phyloP scores from a whole-genome alignment of 805 yeast genomes.

The Candida arabinofermentans region DNA sequence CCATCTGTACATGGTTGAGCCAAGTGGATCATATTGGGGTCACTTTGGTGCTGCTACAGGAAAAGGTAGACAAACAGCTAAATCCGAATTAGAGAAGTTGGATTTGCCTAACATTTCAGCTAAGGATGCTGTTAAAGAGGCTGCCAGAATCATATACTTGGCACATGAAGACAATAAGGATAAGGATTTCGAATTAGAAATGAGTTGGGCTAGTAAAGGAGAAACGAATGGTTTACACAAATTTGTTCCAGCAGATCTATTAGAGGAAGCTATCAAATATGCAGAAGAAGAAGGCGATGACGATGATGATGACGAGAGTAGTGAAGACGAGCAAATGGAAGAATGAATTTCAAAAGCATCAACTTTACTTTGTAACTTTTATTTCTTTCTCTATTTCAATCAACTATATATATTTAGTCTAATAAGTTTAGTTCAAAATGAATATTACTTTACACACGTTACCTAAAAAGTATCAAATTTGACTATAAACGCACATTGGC shows the following conservation, averaged over 20 bases:
- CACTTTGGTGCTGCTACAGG: slow-evolving; percentile 97
- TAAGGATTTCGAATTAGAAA: slow-evolving; percentile 92
- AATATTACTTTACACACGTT: no score
- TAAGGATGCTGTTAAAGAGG: slow-evolving; percentile 84
- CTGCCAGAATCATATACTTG: slow-evolving; percentile 86
- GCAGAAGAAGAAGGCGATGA: slow-evolving; percentile 83
- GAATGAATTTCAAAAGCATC: slow-evolving; percentile 11
- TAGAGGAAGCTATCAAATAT: slow-evolving; percentile 76
- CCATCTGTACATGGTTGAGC: slow-evolving; percentile 94
- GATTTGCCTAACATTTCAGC: slow-evolving; percentile 66
- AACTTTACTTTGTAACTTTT: neutral
- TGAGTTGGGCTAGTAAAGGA: slow-evolving; percentile 77
- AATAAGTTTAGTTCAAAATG: no score
- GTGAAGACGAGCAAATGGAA: slow-evolving; percentile 33
- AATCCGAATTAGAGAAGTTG: slow-evolving; percentile 91
- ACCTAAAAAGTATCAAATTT: no score
- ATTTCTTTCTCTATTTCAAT: no score
- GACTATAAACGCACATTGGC: no score
- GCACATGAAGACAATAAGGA: slow-evolving; percentile 99
- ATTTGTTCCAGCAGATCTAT: slow-evolving; percentile 72
- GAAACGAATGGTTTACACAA: slow-evolving; percentile 81
- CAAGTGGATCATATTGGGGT: slow-evolving; percentile 97
- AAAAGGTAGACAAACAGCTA: slow-evolving; percentile 97
- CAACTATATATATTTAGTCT: no score
- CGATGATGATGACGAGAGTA: slow-evolving; percentile 49